These are phyloP conservation scores for Fusarium globosum DNA, from an alignment of 2,329 filamentous ascomycete genomes.

Conservation along the genomic window DNA sequence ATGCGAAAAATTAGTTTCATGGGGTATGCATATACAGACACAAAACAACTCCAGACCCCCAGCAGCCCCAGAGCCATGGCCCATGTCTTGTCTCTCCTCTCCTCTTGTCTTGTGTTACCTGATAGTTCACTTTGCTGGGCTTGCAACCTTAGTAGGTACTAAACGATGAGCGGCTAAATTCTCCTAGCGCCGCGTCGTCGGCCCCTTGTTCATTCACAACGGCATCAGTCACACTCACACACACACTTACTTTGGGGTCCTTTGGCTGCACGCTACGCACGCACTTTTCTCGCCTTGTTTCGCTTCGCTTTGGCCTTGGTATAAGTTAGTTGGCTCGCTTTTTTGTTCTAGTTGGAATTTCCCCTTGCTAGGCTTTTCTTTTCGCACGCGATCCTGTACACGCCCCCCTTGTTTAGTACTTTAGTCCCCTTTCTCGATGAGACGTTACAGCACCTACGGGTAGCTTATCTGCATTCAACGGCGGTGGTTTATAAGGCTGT, in stretches of 20 bases:
- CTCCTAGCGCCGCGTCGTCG: conserved; percentile 42
- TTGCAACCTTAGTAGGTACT: background rate
- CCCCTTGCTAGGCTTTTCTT: conserved; percentile 7
- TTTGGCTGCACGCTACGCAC: conserved; percentile 25
- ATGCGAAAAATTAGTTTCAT: background rate
- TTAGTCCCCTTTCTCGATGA: conserved; percentile 11
- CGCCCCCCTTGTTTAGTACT: conserved; percentile 32
- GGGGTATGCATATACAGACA: background rate
- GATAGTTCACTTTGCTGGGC: background rate
- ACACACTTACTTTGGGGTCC: conserved; percentile 33
- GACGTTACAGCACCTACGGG: conserved; percentile 18
- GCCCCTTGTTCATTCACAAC: conserved; percentile 41
- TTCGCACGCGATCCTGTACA: conserved; percentile 6
- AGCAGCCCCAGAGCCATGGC: background rate
- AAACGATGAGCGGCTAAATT: conserved; percentile 42
- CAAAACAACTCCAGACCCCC: background rate
- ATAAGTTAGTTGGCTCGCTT: conserved; percentile 30
- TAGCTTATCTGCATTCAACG: conserved; percentile 24
- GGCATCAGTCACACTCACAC: conserved; percentile 44
- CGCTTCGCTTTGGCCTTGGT: conserved; percentile 25
- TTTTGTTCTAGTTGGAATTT: conserved; percentile 18
- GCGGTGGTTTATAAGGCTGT: conserved; percentile 1
- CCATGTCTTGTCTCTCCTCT: background rate
- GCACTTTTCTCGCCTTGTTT: conserved; percentile 14
- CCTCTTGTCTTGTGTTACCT: conserved; percentile 11